Percentiles rank a stretch among this genome's conserved stretches.
Conservation (phyloP, 2,329 filamentous ascomycete species). For the Epichloe uncinata region DNA sequence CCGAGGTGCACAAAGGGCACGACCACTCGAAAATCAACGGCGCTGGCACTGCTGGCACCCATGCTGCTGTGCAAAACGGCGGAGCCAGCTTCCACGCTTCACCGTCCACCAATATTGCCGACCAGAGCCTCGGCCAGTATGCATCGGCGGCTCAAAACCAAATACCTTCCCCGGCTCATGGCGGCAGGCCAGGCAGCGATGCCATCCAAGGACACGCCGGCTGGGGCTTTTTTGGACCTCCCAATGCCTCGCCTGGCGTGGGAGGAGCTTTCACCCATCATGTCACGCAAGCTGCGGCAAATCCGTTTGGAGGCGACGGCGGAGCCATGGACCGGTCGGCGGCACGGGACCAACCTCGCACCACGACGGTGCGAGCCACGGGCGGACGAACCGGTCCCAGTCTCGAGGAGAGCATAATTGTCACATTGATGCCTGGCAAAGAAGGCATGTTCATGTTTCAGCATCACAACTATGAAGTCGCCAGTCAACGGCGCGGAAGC, state of each 20-base stretch:
- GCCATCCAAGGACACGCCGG: slow-evolving; percentile 14
- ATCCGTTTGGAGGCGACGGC: slow-evolving; percentile 29
- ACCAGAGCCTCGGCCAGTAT: slow-evolving; percentile 24
- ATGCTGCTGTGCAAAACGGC: slow-evolving; percentile 18
- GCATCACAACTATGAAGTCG: slow-evolving; percentile 95
- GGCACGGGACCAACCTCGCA: slow-evolving; percentile 16
- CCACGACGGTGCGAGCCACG: slow-evolving; percentile 23
- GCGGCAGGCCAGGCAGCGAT: slow-evolving; percentile 10
- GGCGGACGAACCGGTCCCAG: slow-evolving; percentile 29
- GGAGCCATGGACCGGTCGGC: slow-evolving; percentile 14
- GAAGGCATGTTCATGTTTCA: slow-evolving; percentile 98
- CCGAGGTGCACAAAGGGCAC: slow-evolving; percentile 64
- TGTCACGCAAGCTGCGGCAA: slow-evolving; percentile 11
- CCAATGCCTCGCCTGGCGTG: slow-evolving; percentile 8
- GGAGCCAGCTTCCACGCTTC: slow-evolving; percentile 18
- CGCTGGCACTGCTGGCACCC: slow-evolving; percentile 12
- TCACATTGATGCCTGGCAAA: slow-evolving; percentile 81
- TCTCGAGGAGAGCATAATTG: slow-evolving; percentile 51
- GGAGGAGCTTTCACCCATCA: slow-evolving; percentile 22
- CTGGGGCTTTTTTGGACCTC: slow-evolving; percentile 21
- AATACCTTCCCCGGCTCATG: slow-evolving; percentile 11
- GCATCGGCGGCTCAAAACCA: slow-evolving; percentile 8
- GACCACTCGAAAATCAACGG: slow-evolving; percentile 34
- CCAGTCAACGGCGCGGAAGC: slow-evolving; percentile 66
- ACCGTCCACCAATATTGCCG: slow-evolving; percentile 18